Evolutionary conservation across 768 basidiomycete species (phyloP), one percentile per base, ranked within the genome.

Genomic region (Pulveroboletus ravenelii): DNA sequence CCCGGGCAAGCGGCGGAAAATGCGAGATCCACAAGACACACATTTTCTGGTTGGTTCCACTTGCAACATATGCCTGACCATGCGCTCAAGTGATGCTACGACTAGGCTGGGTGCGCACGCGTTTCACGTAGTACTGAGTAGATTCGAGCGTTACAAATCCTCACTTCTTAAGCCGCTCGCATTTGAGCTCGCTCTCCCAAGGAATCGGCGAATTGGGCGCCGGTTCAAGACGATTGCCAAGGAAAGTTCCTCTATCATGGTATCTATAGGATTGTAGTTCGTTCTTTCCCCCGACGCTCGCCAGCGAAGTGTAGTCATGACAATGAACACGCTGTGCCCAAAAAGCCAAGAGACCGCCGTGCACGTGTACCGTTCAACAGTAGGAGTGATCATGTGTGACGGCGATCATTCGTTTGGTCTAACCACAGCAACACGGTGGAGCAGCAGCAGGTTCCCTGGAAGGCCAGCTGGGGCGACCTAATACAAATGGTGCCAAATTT

Each of bases 71-170:
- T 42, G 6, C 17, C 29, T 31, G 47, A 44, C 35, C 42, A 17
- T 50, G 23, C 34, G 38, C 43, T 61, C 30, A 52, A 36, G 37
- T 10, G 17, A 50, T 36, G 17, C 30, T 27, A 27, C 45, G 30
- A 30, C 30, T 37, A 94, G 92, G 90, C 77, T 94, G 20, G 89
- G 90, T 37, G 76, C 76, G 41, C 84, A 85, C 53, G 93, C 93
- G 3, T 93, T 94, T 66, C 75, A 81, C 60, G 70, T 77, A 10
- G 75, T 91, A 45, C 64, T 93, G 5, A 73, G 73, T 13, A 72
- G 78, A 53, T 74, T 78, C 7, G 70, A 77, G 27, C 66, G 66
- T 12, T 85, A 86, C 60, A 47, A 67, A 3, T 53, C 65, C n/a
- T 53, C 57, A 10, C 32, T 88, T 3, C 62, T 88, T 50, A 74